Percentiles rank a stretch among this genome's conserved stretches.
phyloP scores from a whole-genome alignment of 352 stramenopile genomes.

The Pythium diclinum region DNA sequence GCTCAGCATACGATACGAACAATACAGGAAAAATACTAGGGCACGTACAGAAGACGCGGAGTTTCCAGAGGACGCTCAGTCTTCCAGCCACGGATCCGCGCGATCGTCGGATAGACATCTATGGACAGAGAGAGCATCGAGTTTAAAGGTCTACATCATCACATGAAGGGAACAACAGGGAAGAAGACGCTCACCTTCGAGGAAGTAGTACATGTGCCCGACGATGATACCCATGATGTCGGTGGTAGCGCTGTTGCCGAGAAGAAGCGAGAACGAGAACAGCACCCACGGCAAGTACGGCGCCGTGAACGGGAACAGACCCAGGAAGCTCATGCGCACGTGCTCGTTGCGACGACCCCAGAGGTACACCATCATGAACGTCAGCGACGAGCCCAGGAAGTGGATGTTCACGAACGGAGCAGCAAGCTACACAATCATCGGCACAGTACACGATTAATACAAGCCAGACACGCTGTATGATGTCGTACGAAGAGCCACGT shows the following conservation, averaged over 20 bases:
- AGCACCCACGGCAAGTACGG: constrained; percentile 98
- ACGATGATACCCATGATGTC: constrained; percentile 99
- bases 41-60: constrained; percentile 85
- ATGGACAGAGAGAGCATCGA: background rate
- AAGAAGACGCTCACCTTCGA: constrained; percentile 75
- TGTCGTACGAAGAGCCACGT: constrained; percentile 22
- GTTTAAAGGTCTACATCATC: too few relatives aligned
- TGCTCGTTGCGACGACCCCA: constrained; percentile 95
- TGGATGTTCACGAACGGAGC: constrained; percentile 96
- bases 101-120: constrained; percentile 98
- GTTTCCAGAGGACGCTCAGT: constrained; percentile 89
- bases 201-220: constrained; percentile 99
- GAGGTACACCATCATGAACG: constrained; percentile 99
- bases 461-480: too few relatives aligned
- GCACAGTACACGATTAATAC: too few relatives aligned
- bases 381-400: constrained; percentile 97
- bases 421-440: constrained; percentile 74
- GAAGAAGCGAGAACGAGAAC: constrained; percentile 94
- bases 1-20: background rate
- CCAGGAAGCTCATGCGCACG: constrained; percentile 97
- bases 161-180: background rate
- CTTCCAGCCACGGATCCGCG: constrained; percentile 94
- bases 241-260: constrained; percentile 95
- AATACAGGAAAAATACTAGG: constrained; percentile 16
- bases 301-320: constrained; percentile 97